Conservation (phyloP, 2,329 filamentous ascomycete genomes). For the Rhexocercosporidium sp. region DNA sequence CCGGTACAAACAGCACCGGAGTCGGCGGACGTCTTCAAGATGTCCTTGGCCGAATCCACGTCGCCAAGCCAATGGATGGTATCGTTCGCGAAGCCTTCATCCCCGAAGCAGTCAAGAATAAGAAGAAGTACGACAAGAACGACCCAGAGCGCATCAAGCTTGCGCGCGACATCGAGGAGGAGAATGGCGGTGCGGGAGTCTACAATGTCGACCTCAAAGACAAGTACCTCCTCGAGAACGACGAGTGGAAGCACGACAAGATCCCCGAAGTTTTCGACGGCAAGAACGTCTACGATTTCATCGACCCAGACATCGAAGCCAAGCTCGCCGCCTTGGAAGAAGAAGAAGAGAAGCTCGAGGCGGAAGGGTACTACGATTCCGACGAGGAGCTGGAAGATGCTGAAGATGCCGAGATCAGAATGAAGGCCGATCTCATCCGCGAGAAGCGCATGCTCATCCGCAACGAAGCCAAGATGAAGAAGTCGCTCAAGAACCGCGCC, state of each 20-base stretch:
- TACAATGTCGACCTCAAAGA: conserved; percentile 92
- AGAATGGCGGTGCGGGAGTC: conserved; percentile 93
- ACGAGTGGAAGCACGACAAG: conserved; percentile 95
- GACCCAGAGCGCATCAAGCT: conserved; percentile 85
- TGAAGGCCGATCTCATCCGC: conserved; percentile 93
- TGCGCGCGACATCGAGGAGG: conserved; percentile 85
- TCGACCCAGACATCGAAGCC: conserved; percentile 94
- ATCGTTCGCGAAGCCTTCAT: conserved; percentile 82
- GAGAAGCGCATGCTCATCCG: conserved; percentile 92
- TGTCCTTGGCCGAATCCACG: conserved; percentile 92
- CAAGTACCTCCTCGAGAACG: conserved; percentile 85
- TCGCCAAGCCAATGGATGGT: conserved; percentile 89
- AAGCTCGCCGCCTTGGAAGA: conserved; percentile 92
- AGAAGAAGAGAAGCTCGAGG: conserved; percentile 91
- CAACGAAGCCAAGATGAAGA: conserved; percentile 94
- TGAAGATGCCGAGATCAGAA: conserved; percentile 83
- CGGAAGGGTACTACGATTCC: conserved; percentile 91
- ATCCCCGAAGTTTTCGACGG: conserved; percentile 94
- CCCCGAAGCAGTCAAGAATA: conserved; percentile 79
- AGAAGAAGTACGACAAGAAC: conserved; percentile 87
- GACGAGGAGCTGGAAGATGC: conserved; percentile 82
- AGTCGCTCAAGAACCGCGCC: conserved; percentile 95
- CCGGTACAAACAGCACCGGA: conserved; percentile 78
- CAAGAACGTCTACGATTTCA: conserved; percentile 96
- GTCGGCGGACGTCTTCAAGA: conserved; percentile 85